Evolutionary conservation across 2,329 filamentous ascomycete species (phyloP).

Genomic region (Zymoseptoria passerinii): DNA sequence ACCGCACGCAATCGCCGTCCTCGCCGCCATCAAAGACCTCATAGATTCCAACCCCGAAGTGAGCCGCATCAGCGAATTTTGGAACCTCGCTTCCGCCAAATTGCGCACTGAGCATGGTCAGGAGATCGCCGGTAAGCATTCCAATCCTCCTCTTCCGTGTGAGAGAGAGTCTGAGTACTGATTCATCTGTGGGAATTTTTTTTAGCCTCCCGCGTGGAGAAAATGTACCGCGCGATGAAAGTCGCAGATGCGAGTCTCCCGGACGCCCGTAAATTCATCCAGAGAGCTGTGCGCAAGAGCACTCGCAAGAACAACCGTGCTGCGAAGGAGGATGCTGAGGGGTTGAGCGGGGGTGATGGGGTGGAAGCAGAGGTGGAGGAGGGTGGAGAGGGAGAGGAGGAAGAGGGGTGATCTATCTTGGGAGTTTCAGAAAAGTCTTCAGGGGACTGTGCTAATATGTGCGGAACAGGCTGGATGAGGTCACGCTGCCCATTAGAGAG

Average conservation of each 20-base stretch:
- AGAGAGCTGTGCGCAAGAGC: background rate
- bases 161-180: background rate
- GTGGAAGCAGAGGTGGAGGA: background rate
- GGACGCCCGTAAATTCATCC: background rate
- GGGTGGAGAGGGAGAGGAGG: background rate
- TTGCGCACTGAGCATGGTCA: background rate
- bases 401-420: background rate
- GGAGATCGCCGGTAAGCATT: background rate
- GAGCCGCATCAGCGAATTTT: background rate
- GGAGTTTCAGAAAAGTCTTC: background rate
- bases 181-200: no score
- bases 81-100: background rate
- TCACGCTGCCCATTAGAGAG: background rate
- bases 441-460: background rate
- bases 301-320: background rate
- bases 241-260: background rate
- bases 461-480: background rate
- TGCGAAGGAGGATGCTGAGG: background rate
- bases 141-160: background rate
- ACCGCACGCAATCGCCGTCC: background rate
- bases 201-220: background rate
- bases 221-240: background rate
- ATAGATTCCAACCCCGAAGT: background rate
- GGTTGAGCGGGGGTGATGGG: background rate
- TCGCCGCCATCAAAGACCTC: background rate